Evolutionary conservation across 805 yeast species (phyloP).

Genomic region (Candida incommunis): DNA sequence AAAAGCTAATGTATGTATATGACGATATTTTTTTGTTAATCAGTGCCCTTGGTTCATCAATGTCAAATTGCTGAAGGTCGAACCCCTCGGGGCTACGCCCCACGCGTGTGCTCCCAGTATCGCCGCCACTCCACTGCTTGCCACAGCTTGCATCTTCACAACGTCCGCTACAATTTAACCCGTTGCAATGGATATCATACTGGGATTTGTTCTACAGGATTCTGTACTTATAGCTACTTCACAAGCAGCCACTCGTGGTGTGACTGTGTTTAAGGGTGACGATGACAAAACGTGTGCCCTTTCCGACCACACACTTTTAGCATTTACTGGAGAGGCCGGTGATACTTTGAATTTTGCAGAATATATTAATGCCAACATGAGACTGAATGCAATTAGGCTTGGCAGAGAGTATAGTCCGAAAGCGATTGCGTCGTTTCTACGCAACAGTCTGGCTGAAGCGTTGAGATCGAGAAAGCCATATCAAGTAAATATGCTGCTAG

Average conservation of each 20-base stretch:
- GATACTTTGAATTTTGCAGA: constrained; percentile 95
- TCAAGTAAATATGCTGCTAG: constrained; percentile 84
- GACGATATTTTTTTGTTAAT: no score
- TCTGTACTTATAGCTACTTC: constrained; percentile 86
- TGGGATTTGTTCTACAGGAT: constrained; percentile 75
- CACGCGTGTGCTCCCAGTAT: no score
- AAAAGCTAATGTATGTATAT: not conserved
- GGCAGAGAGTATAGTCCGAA: constrained; percentile 66
- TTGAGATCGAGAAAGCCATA: constrained; percentile 90
- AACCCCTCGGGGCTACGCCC: no score
- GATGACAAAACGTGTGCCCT: constrained; percentile 72
- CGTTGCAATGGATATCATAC: constrained; percentile 64
- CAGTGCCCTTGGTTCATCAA: no score
- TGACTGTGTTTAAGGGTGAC: constrained; percentile 59
- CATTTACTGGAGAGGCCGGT: constrained; percentile 92
- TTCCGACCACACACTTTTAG: constrained; percentile 66
- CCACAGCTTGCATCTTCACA: no score
- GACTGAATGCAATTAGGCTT: constrained; percentile 76
- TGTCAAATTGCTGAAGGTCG: no score
- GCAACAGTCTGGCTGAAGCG: constrained; percentile 78
- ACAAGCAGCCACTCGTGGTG: constrained; percentile 84
- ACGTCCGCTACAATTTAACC: no score
- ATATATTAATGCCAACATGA: constrained; percentile 83
- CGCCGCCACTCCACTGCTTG: no score
- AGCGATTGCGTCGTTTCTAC: constrained; percentile 77